Evolutionary conservation across 495 filamentous ascomycete species (phyloP).

Genomic region (Apodospora peruviana): DNA sequence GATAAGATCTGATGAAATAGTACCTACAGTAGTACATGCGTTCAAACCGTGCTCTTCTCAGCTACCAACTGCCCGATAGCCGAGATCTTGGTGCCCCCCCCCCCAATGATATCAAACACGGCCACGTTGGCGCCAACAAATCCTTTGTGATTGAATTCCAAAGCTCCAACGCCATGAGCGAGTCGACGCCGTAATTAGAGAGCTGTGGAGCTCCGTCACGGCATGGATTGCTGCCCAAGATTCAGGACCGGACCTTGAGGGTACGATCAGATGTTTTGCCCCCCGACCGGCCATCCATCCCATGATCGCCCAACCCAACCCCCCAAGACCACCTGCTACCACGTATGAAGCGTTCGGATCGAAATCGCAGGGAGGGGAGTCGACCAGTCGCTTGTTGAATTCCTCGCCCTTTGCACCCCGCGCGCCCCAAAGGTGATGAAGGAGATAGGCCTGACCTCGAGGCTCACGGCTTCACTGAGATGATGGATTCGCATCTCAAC

Average conservation of each 20-base stretch:
- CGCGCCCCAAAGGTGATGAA: background rate
- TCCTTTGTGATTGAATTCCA: no score
- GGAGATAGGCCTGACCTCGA: background rate
- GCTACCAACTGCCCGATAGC: no score
- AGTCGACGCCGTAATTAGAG: background rate
- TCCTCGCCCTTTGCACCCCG: background rate
- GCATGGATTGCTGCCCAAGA: background rate
- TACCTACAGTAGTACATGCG: no score
- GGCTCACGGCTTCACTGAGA: background rate
- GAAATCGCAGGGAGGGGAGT: conserved; percentile 6
- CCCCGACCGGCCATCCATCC: conserved; percentile 41
- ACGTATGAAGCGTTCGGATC: conserved; percentile 38
- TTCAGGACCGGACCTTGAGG: conserved; percentile 29
- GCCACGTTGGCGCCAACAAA: no score
- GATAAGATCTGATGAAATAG: no score
- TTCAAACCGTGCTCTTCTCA: no score
- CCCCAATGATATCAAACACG: no score
- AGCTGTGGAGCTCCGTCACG: conserved; percentile 21
- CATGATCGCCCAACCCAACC: conserved; percentile 45
- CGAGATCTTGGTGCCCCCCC: no score
- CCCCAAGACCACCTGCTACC: conserved; percentile 49
- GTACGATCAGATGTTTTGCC: conserved; percentile 42
- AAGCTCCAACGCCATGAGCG: no score
- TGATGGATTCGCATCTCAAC: background rate
- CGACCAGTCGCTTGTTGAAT: no score